phyloP scores from a whole-genome alignment of 257 asterid genomes.

The Orobanche coerulescens region DNA sequence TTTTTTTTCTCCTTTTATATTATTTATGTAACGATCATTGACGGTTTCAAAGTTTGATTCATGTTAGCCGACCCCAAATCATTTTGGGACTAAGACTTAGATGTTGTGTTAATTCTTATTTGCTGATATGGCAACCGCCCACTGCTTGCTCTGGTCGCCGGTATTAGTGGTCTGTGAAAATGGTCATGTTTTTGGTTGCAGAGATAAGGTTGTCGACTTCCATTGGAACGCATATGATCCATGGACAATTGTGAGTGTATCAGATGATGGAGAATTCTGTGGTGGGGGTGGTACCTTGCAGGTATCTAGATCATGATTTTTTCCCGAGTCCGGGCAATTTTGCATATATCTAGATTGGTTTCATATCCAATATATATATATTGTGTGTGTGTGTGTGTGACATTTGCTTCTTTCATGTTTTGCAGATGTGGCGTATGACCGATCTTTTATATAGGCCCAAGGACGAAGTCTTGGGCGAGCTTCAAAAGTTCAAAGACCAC shows the following conservation, averaged over 20 bases:
- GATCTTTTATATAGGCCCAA: conserved; percentile 82
- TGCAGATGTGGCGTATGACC: conserved; percentile 92
- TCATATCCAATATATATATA: conserved; percentile 9
- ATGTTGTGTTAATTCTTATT: too few relatives aligned
- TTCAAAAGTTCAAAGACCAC: conserved; percentile 82
- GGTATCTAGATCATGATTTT: conserved; percentile 38
- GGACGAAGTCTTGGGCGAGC: conserved; percentile 78
- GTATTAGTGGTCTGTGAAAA: too few relatives aligned
- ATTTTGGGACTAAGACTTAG: too few relatives aligned
- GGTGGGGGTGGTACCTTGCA: conserved; percentile 97
- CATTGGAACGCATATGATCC: conserved; percentile 92
- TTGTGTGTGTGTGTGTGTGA: too few relatives aligned
- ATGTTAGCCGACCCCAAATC: too few relatives aligned
- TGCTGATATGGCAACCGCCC: too few relatives aligned
- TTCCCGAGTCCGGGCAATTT: neutral
- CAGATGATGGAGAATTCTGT: conserved; percentile 74
- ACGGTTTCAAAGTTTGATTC: too few relatives aligned
- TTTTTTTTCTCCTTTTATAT: too few relatives aligned
- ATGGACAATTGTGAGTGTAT: conserved; percentile 88
- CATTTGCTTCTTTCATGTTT: neutral
- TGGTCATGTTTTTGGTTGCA: conserved; percentile 29
- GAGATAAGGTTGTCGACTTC: conserved; percentile 93
- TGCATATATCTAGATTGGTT: conserved; percentile 9
- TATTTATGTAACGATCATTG: too few relatives aligned
- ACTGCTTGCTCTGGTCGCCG: too few relatives aligned